A percentile compares a stretch with the other conserved stretches of the same genome.
Evolutionary conservation across 768 basidiomycete species (phyloP).

Genomic region (Mycena polygramma): DNA sequence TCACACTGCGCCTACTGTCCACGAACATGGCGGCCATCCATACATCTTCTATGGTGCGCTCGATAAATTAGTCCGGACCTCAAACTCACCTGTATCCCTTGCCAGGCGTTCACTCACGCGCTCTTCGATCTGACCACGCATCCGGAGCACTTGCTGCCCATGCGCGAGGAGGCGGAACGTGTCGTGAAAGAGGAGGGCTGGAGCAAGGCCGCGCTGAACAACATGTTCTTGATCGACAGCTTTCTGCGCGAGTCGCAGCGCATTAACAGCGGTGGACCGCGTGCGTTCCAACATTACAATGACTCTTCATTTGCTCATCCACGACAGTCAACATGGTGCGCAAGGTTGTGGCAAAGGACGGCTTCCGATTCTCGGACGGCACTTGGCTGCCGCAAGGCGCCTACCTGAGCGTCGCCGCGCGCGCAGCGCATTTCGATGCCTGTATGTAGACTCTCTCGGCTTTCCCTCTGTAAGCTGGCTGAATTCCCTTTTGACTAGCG

Average conservation of each 20-base stretch:
- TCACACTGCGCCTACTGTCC: conserved; percentile 43
- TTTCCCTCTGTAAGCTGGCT: no score
- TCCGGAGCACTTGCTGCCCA: conserved; percentile 45
- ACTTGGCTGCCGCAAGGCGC: conserved; percentile 48
- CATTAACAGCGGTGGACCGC: conserved; percentile 37
- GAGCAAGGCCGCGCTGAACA: conserved; percentile 35
- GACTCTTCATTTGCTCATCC: no score
- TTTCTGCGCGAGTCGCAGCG: conserved; percentile 58
- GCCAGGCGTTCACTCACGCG: conserved; percentile 44
- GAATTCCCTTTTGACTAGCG: neutral
- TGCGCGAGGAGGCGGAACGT: conserved; percentile 50
- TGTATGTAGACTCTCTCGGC: no score
- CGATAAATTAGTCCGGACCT: neutral
- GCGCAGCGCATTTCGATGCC: no score
- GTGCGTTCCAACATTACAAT: conserved; percentile 29
- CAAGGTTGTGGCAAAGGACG: conserved; percentile 40
- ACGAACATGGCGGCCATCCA: conserved; percentile 53
- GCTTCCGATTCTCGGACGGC: conserved; percentile 53
- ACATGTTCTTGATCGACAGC: conserved; percentile 58
- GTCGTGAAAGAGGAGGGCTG: conserved; percentile 50
- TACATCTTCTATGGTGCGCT: conserved; percentile 51
- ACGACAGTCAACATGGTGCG: conserved; percentile 44
- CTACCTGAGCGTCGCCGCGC: neutral
- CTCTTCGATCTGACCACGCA: conserved; percentile 46
- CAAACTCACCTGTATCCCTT: no score